Evolutionary conservation across 2,329 filamentous ascomycete genomes (phyloP), one percentile per base, ranked within the genome.

Genomic region (Fusarium chlamydosporum): DNA sequence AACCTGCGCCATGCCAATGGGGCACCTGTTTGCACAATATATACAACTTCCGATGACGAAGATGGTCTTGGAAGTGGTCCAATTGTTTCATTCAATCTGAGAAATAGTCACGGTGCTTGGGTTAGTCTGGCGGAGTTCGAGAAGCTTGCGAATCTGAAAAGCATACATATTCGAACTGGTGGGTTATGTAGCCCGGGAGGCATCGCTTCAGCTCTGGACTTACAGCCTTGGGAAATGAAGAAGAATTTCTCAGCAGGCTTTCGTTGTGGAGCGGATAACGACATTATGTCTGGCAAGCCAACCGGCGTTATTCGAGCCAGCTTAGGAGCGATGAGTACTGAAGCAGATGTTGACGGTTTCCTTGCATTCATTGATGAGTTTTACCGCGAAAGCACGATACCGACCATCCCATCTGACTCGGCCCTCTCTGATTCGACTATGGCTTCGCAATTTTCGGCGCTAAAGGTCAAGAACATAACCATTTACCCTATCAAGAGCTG

Each of bases 401-500:
- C 55, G 4, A 26, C 20, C n/a, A 18, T 26, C 7, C n/a, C 16
- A 26, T n/a, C 48, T 4, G 15, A 56, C 16, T 10, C 35, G 13
- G 7, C 13, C 10, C 8, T 18, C 12, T 29, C 20, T 9, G 11
- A 38, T 8, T 31, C 37, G 3, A 26, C 9, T 18, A 10, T n/a
- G 41, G 11, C 13, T 1, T 12, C 52, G 2, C 35, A 38, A 9
- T 23, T 6, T 4, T 45, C 58, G 1, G 38, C 42, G 4, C 59
- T 80, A 9, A 70, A 62, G 56, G 83, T 93, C n/a, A 87, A 91
- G 65, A 84, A 83, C 54, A 85, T 94, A 16, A 88, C 85, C 2
- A 87, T 98, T 1, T 99, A 94, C 75, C 96, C 96, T 0, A 94
- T 99, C 75, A 99, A 99, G 79, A 97, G 94, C 76, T 98, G 96